Conservation (phyloP, 352 stramenopile species). For the Phytophthora colocasiae region DNA sequence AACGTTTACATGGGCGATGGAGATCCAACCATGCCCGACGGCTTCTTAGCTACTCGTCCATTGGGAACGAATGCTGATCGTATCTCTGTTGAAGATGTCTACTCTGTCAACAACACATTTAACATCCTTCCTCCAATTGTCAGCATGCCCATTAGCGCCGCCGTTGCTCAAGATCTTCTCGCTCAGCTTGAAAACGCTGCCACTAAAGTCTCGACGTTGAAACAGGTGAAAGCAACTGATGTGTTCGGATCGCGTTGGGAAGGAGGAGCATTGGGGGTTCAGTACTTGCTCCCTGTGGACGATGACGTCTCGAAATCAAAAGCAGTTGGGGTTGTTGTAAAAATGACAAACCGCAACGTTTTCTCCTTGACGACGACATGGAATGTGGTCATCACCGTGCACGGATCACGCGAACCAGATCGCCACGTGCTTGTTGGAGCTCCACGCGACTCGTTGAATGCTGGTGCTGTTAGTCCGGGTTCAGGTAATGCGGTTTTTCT, state of each 20-base stretch:
- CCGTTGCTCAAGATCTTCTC: conserved; percentile 62
- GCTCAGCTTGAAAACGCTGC: conserved; percentile 25
- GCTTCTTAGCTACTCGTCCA: conserved; percentile 52
- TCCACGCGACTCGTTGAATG: conserved; percentile 72
- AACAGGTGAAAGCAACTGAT: conserved; percentile 37
- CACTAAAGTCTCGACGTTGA: conserved; percentile 18
- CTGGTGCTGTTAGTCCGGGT: conserved; percentile 65
- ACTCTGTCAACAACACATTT: conserved; percentile 84
- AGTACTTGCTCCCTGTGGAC: conserved; percentile 41
- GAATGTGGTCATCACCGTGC: conserved; percentile 82
- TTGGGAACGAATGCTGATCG: conserved; percentile 54
- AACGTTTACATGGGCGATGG: conserved; percentile 89
- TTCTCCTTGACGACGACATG: conserved; percentile 78
- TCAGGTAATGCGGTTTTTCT: conserved; percentile 85
- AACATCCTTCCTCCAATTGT: conserved; percentile 78
- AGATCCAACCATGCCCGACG: conserved; percentile 79
- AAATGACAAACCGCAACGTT: conserved; percentile 72
- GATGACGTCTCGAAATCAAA: conserved; percentile 30
- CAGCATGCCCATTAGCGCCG: conserved; percentile 76
- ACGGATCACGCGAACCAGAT: conserved; percentile 74
- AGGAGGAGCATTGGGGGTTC: conserved; percentile 34
- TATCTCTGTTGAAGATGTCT: conserved; percentile 79
- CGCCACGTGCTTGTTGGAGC: conserved; percentile 81
- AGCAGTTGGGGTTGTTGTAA: conserved; percentile 36
- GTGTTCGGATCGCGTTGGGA: conserved; percentile 54